Base-by-base conservation (phyloP, 768 basidiomycete species). In the Infundibulicybe gibba region DNA sequence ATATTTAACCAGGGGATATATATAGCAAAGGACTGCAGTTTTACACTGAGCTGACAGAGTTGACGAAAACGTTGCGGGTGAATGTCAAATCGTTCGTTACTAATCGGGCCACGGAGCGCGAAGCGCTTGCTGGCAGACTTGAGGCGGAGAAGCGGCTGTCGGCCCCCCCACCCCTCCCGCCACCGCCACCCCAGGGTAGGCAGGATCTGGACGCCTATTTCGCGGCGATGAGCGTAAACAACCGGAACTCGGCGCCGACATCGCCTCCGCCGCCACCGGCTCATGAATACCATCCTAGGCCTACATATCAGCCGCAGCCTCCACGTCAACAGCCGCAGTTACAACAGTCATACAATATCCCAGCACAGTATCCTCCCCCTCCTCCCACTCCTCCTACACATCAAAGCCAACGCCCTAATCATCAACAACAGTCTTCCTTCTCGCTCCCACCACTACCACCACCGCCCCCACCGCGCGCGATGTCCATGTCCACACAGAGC, bases 1-100 rank as follows among this genome's bases (percentile, higher is more conserved):
- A 47, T 41, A 45, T 13, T 53, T 30, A 37, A 37, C 11, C 25
- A 3, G 25, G 8, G 25, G 25, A 25, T 25, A 25, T 25, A 25
- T 54, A 52, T 61, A 93, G 90, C 11, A 94, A 94, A 61, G 95
- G 94, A 0, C 69, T 92, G 1, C 81, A 87, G 38, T 99, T 95
- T 65, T 97, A 99, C 61, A 74, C 72, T 5, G 90, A 94, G 52
- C 75, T 98, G 12, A 76, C 72, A 0, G 80, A 82, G 14, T 65
- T 94, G 32, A 72, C 82, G 10, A 57, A 67, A 0, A 77, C 74
- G 6, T 75, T 97, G 4, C 69, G 74, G 32, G 64, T 72, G 3
- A 83, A 82, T 47, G 77, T 80, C 2, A 77, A 73, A 42, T 65
- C 71, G 0, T 97, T 87, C 57, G 70, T 92, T 6, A 66, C 75